Evolutionary conservation across 1,284 basidiomycete species (phyloP), one percentile per base, ranked within the genome.

Genomic region (Vanrija sp.): DNA sequence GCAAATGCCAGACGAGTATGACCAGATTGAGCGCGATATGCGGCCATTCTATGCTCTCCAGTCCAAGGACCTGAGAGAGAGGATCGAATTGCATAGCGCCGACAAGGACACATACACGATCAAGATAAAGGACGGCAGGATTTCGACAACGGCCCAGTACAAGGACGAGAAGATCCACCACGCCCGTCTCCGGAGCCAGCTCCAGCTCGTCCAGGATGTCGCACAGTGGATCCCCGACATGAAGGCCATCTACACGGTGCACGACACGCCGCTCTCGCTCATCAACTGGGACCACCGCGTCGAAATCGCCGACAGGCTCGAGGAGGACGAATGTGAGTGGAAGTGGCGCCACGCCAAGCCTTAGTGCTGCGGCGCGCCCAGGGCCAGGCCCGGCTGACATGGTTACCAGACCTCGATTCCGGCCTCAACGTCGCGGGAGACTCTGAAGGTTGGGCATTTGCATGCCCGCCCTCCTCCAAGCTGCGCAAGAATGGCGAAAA

Each of bases 1-100:
- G 8, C 65, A 59, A 22, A 56, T 76, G 5, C 71, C 71, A 2
- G 74, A 76, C 62, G 74, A 76, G 54, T 75, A 75, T 55, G 71
- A 76, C 52, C 70, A 67, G 45, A 75, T 76, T 56, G 50, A 68
- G 55, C 41, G 31, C 18, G 72, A 74, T 53, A 58, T 76, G 3
- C 50, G 53, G 19, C 68, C 66, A 6, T 73, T 68, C 59, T 62
- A 63, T 7, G 70, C 67, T 1, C 46, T 73, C 2, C 79, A 79
- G 36, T 79, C 85, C 0, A 80, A 79, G 2, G 84, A 85, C 65
- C 81, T 86, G 47, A 82, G 81, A 49, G 79, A 82, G 60, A 78
- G 81, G 47, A 83, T 85, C 38, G 73, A 79, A 3, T 49, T 46
- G 15, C 58, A 56, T 7, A 25, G 36, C 19, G 4, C 8, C 2